Evolutionary conservation across 148 eudicot genomes (phyloP), one percentile per base, ranked within the genome.

Genomic region (Arctostaphylos glauca): DNA sequence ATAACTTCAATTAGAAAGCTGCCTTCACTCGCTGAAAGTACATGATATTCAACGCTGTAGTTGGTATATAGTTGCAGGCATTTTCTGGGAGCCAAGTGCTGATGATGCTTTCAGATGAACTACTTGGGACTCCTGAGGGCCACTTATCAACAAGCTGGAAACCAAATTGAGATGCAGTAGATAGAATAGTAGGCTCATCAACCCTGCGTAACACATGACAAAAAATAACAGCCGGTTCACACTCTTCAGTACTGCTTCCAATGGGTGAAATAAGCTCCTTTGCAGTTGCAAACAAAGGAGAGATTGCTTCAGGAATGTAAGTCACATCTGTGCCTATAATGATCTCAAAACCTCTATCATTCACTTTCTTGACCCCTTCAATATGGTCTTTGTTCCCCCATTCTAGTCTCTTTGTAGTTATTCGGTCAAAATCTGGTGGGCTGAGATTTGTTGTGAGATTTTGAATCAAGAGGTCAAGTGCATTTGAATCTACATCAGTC

Each of bases 261-360:
- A 85, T 44, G 5, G 84, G 58, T 16, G 92, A 87, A 74, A 96
- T 83, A 72, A 96, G 91, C 72, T 90, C 91, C 77, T 82, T 83
- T 12, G 98, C 96, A 41, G 99, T 94, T 71, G 90, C 88, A 89
- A 96, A 96, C 78, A 96, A 86, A 15, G 99, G 98, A 31, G 59
- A 67, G 14, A 93, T 89, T 50, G 99, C 91, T 78, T 94, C 93
- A 21, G 91, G 31, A 54, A 91, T 79, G 74, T 96, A 96, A 19
- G 98, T 93, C 46, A 96, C 97, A 70, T 96, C 99, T 16, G 99
- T 96, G 60, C 99, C 99, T 25, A 96, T 81, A 67, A 96, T 94
- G 79, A 94, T 54, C 6, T 94, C 97, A 18, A 93, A 96, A 44
- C 99, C 95, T 60, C 19, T 21, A 19, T 76, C 79, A 60, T 88